phyloP scores from a whole-genome alignment of 2,329 filamentous ascomycete species.

The Cladosporium sp. region DNA sequence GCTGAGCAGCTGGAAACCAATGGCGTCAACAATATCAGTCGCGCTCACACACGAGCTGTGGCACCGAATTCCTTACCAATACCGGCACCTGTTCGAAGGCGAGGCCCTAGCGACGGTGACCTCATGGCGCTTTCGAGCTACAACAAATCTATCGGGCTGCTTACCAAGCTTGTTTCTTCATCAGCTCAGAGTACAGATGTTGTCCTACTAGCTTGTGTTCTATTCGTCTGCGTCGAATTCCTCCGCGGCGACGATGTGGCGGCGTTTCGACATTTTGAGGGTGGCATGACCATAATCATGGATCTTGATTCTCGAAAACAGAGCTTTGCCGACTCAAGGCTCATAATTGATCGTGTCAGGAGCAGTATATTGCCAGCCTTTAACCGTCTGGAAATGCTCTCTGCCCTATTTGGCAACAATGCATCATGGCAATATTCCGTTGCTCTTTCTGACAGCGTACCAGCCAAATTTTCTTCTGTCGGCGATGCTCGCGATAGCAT shows the following conservation, averaged over 20 bases:
- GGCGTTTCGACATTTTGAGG: slow-evolving; percentile 16
- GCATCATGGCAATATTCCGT: slow-evolving; percentile 8
- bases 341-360: not conserved
- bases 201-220: slow-evolving; percentile 14
- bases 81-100: not conserved
- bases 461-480: slow-evolving; percentile 9
- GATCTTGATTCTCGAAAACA: not conserved
- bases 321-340: not conserved
- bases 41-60: not conserved
- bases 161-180: not conserved
- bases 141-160: slow-evolving; percentile 17
- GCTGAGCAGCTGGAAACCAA: slow-evolving; percentile 8
- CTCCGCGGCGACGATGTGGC: slow-evolving; percentile 9
- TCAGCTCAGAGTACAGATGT: not conserved
- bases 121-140: slow-evolving; percentile 9
- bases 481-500: slow-evolving; percentile 16
- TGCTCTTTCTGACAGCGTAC: not conserved
- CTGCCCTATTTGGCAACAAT: slow-evolving; percentile 10
- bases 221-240: slow-evolving; percentile 22
- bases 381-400: slow-evolving; percentile 17
- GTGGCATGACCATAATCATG: slow-evolving; percentile 14
- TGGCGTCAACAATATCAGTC: not conserved
- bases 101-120: not conserved
- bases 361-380: slow-evolving; percentile 18
- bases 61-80: not conserved